Evolutionary conservation across 2,329 filamentous ascomycete genomes (phyloP), one percentile per base, ranked within the genome.

Genomic region (Beauveria sp.): DNA sequence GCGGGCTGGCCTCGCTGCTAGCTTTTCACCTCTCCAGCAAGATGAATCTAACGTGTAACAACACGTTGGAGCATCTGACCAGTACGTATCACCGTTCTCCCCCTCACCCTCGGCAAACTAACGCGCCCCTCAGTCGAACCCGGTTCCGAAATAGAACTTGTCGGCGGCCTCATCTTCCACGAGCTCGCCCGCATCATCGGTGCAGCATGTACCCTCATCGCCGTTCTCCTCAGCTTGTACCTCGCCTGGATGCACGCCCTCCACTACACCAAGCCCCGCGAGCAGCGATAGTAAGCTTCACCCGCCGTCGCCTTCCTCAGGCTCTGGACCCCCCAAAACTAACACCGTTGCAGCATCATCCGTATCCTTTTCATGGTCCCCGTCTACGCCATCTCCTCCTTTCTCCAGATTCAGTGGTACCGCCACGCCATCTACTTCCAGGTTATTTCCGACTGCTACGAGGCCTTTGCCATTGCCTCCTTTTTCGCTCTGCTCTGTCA

Each of bases 351-450:
- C 67, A 90, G 87, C 71, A 92, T 95, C 69, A 93, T 96, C 68
- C 89, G 91, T 54, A 93, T 96, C 66, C 82, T 96, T 28, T 87
- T 93, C 72, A 93, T 96, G 90, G 84, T 96, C 55, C 91, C 91
- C 45, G 80, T 96, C 64, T 96, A 96, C 73, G 81, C 88, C 56
- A 79, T 86, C 45, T 87, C 91, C 22, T 87, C 89, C 40, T 90
- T 90, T 70, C 80, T 93, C 43, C 87, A 86, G 63, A 85, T 91
- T 67, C 80, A 83, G 66, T 92, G 83, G 76, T 93, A 95, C 78
- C 84, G 82, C 72, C 83, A 92, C 69, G 85, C 88, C 54, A 84
- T 95, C 62, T 96, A 96, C 76, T 95, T 88, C 72, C 83, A 90
- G 69, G 87, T 95, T 58, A 77, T 93, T 49, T 86, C 89, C 68